A percentile compares a stretch with the other conserved stretches of the same genome.
These are phyloP conservation scores for Macrocystidia cucumis DNA, from an alignment of 1,284 basidiomycete species.

Conservation along the genomic window DNA sequence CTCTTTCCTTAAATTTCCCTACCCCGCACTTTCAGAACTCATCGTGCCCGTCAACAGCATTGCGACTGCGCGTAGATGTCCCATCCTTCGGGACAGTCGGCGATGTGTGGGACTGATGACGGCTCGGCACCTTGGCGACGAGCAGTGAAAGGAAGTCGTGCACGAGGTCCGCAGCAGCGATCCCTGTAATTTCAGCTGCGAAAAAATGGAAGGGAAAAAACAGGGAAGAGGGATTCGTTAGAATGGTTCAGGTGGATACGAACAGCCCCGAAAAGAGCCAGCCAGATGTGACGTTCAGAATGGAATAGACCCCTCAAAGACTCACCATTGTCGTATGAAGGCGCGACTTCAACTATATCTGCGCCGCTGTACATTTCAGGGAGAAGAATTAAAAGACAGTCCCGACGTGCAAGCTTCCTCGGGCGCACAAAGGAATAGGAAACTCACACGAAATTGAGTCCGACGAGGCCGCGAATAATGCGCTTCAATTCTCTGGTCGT, in stretches of 20 bases:
- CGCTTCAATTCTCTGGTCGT: slow-evolving; percentile 76
- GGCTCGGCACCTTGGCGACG: slow-evolving; percentile 25
- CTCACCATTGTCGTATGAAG: slow-evolving; percentile 66
- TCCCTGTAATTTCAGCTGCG: slow-evolving; percentile 62
- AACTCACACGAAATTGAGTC: slow-evolving; percentile 70
- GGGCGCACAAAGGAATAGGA: slow-evolving; percentile 1
- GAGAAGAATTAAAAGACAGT: slow-evolving; percentile 5
- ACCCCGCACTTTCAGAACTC: slow-evolving; percentile 6
- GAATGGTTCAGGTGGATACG: slow-evolving; percentile 24
- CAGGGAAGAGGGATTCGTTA: neutral
- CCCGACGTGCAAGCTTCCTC: slow-evolving; percentile 2
- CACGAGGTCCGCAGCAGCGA: slow-evolving; percentile 65
- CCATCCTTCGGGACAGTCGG: too few species aligned
- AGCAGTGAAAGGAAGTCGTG: slow-evolving; percentile 65
- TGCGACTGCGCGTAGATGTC: too few species aligned
- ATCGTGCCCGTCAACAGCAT: too few species aligned
- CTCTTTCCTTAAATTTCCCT: too few species aligned
- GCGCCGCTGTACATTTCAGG: too few species aligned
- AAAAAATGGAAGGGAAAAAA: slow-evolving; percentile 1
- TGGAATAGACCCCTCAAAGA: too few species aligned
- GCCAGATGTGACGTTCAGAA: too few species aligned
- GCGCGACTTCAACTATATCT: slow-evolving; percentile 76
- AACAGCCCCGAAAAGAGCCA: slow-evolving; percentile 37
- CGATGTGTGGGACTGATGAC: neutral
- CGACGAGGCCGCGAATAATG: slow-evolving; percentile 69